Evolutionary conservation across 2,329 filamentous ascomycete species (phyloP), one percentile per base, ranked within the genome.

Genomic region (Neonectria coccinea): DNA sequence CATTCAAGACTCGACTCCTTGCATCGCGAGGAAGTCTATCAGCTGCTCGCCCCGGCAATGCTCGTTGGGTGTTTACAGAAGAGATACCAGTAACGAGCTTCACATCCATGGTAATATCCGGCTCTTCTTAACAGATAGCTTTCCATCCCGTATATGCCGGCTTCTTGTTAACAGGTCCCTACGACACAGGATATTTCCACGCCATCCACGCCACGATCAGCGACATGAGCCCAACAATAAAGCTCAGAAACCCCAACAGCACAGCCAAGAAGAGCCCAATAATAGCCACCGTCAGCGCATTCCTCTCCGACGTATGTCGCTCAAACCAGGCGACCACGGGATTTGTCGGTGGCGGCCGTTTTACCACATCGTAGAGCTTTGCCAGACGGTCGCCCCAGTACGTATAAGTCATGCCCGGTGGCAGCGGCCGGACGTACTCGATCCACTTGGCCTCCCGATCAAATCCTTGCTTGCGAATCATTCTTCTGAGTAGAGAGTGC

Each of bases 251-350:
- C 5, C 53, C 59, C 20, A 62, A 56, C 1, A 62, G 33, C 1
- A 33, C 59, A 0, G 53, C 29, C 9, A 62, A 14, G 10, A 62
- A 56, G 7, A 62, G 44, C 2, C 59, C 59, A 3, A 56, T 9
- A 36, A 62, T 62, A 9, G 59, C 59, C 5, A 62, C 59, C 1
- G 59, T 62, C 9, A 62, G 36, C 1, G 59, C 59, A 20, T 62
- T 62, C 10, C 31, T 3, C 31, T 33, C 31, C 31, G 31, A 33
- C 3, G 31, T 33, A 4, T 33, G 31, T 12, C 29, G 44, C 47
- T 57, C 59, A 36, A 62, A 62, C 53, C 56, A 52, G 4, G 56
- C 18, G 16, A 50, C 25, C 2, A 45, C 10, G 4, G 56, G 5
- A 25, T 59, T 59, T 16, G 9, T 20, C 5, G 56, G 45, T 10